Base-by-base conservation (phyloP, 768 basidiomycete genomes). In the Clavulina sp. region DNA sequence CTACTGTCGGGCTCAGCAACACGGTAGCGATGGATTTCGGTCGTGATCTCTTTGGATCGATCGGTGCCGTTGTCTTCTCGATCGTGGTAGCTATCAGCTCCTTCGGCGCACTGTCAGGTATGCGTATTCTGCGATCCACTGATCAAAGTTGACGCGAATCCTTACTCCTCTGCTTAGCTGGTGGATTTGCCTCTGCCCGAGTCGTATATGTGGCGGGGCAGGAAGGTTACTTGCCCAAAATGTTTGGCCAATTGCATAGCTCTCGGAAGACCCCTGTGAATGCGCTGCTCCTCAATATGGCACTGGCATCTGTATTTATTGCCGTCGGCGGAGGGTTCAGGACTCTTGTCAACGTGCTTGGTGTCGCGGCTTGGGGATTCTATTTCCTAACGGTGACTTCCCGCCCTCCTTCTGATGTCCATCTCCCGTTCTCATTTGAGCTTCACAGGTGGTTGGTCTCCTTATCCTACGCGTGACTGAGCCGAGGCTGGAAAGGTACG, bases 21-120 rank as follows among this genome's bases (percentile, higher is more conserved):
- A 86, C 84, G 2, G 81, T 89, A 23, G 86, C 86, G 0, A 70
- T 93, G 57, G 95, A 99, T 64, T 99, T 93, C 58, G 93, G 93
- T 4, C 76, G 81, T 46, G 77, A 77, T 1, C 66, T 93, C 5
- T 85, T 92, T 57, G 93, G 93, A 2, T 76, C 81, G 3, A 64
- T 81, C n/a, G 93, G 95, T 29, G 91, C 84, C 0, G 75, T 77
- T 4, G 59, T 89, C 16, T 95, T 99, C 62, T 87, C 93, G 1
- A 71, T 80, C 48, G 78, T 89, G 73, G 93, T 99, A 13, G 86
- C 89, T 1, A 73, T 96, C 53, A 95, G 91, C 2, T 95, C 89
- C 63, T 88, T 99, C 57, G 93, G 93, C 18, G 89, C 95, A 1
- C 66, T 99, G 49, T 93, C 95, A 62, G 84, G 89, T 77, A 58